These are phyloP conservation scores for Lycium ferocissimum DNA, from an alignment of 257 asterid species.

Conservation along the genomic window DNA sequence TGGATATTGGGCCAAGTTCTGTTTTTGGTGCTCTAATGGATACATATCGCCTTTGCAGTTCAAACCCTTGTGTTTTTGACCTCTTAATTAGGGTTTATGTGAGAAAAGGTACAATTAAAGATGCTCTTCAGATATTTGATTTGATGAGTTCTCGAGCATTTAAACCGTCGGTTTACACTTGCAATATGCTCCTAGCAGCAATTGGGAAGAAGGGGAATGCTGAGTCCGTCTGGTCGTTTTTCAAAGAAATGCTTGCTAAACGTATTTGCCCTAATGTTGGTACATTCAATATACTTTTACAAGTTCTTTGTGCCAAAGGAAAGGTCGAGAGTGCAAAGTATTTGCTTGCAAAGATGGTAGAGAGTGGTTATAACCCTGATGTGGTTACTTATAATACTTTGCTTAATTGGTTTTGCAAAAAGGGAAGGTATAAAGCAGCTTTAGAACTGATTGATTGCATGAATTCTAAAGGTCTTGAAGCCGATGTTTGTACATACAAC, in stretches of 20 bases:
- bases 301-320: constrained; percentile 74
- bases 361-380: constrained; percentile 82
- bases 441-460: constrained; percentile 69
- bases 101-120: constrained; percentile 49
- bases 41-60: constrained; percentile 79
- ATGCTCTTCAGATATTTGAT: constrained; percentile 63
- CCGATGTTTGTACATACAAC: constrained; percentile 85
- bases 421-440: constrained; percentile 76
- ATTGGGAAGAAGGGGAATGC: constrained; percentile 47
- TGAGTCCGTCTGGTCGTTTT: constrained; percentile 73
- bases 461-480: constrained; percentile 75
- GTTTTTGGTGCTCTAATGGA: constrained; percentile 70
- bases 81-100: constrained; percentile 76
- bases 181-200: constrained; percentile 76
- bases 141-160: constrained; percentile 71
- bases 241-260: constrained; percentile 68
- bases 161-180: constrained; percentile 73
- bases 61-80: constrained; percentile 94
- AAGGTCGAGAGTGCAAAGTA: constrained; percentile 68
- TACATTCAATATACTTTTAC: constrained; percentile 77
- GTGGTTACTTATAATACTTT: constrained; percentile 86
- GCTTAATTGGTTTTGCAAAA: constrained; percentile 84
- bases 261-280: constrained; percentile 67
- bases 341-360: constrained; percentile 81
- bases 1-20: constrained; percentile 56